Base-by-base conservation (phyloP, 2,329 filamentous ascomycete genomes). In the Colletotrichum sp. region DNA sequence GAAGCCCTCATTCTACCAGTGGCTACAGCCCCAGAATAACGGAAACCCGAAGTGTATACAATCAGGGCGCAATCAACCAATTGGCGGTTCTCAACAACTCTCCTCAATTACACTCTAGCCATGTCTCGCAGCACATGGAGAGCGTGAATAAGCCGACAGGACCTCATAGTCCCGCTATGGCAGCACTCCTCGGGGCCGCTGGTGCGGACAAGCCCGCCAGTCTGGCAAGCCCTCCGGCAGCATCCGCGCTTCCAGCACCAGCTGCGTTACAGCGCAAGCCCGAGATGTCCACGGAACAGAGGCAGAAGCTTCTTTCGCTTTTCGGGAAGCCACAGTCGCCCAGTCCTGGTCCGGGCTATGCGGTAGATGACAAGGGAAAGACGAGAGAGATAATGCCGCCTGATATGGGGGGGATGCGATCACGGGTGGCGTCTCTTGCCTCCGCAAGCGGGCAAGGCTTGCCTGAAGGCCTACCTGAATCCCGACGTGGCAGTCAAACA, bases 271-370 rank as follows among this genome's bases (percentile, higher is more conserved):
- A 84, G 60, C 82, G 82, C 13, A 82, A 83, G 32, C 81, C 83
- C 52, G 82, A 86, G 30, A 81, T 83, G 55, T 84, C 82, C 9
- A 78, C 82, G 24, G 90, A 85, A 55, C 88, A 90, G 69, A 86
- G 82, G 77, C 85, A 86, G 60, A 84, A 86, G 71, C 84, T 90
- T 6, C 86, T 95, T 15, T 93, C 92, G 7, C 88, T 95, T 3
- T 94, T 95, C 80, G 89, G 90, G 30, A 91, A 90, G 79, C 80
- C 85, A 6, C 81, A 83, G 59, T 63, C 80, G 21, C 71, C 79
- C 15, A 75, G 77, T 30, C 79, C 70, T 8, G 64, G 43, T 24
- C 64, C 67, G 6, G 68, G 68, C 36, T n/a, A 72, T 21, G 39
- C 66, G 13, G 26, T 67, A 39, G 76, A 76, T 57, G 78, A 81